Base-by-base conservation (phyloP, 176 grass and related monocot genomes). In the Raddia guianensis region DNA sequence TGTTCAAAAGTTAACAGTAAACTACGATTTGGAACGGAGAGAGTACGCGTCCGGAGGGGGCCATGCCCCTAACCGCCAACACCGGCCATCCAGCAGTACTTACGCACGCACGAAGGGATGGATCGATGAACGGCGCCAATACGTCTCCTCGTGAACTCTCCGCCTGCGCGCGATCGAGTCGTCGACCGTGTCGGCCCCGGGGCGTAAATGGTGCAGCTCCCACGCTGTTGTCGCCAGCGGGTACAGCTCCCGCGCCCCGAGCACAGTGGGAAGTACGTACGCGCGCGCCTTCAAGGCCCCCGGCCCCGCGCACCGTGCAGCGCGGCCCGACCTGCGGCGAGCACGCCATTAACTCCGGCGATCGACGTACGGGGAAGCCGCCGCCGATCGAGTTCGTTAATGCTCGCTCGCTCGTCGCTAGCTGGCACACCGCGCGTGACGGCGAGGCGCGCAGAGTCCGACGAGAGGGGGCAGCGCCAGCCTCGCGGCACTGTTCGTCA, bases 121-220 rank as follows among this genome's bases (percentile, higher is more conserved):
- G 4, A 40, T 5, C 1, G 37, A 40, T 40, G 3, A 40, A 40
- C 37, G 37, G 37, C 37, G 37, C 37, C 20, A 59, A 19, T 49
- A 63, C 58, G 45, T 13, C 35, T 48, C 10, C 54, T 48, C 27
- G 53, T 72, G 66, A 71, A 49, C 33, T 8, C 6, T 9, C 37
- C 37, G 37, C 37, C 37, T 40, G 37, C 37, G 49, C 11, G 44
- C 15, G 73, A 21, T n/a, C 54, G 14, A 43, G 46, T 19, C 16
- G 16, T 27, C 15, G 73, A 21, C 40, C 54, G 14, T 53, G 46
- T 19, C 16, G 16, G 37, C 37, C 37, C 19, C 12, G 1, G 63
- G 74, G 20, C 55, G 20, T 73, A 66, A 86, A 81, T 58, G 61
- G 13, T 57, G 84, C 84, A 33, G 84, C 77, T 81, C 77, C 52